A percentile compares a stretch with the other conserved stretches of the same genome.
Evolutionary conservation across 176 grass and related monocot species (phyloP).

Genomic region (Lolium rigidum): DNA sequence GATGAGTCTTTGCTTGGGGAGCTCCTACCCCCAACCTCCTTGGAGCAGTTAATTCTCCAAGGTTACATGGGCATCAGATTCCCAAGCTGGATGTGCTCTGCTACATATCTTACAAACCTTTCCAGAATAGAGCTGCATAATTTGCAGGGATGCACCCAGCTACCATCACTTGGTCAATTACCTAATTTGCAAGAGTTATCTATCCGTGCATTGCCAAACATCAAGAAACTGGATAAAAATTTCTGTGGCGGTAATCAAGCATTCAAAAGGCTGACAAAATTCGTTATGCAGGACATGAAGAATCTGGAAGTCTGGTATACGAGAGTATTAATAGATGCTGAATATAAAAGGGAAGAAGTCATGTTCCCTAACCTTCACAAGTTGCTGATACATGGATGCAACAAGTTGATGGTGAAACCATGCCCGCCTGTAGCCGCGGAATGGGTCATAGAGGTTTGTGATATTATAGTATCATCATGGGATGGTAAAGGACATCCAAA

Average conservation of each 20-base stretch:
- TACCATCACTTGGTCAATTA: constrained; percentile 27
- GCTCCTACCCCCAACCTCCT: constrained; percentile 4
- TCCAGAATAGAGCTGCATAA: constrained; percentile 10
- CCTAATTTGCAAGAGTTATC: constrained; percentile 26
- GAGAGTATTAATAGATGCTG: neutral
- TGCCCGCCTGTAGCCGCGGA: neutral
- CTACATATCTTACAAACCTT: constrained; percentile 15
- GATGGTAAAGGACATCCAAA: neutral
- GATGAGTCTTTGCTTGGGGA: constrained; percentile 17
- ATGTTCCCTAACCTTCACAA: constrained; percentile 19
- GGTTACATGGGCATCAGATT: constrained; percentile 25
- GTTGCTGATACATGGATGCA: constrained; percentile 30
- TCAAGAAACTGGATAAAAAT: constrained; percentile 7
- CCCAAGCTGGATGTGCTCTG: neutral
- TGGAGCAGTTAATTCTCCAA: constrained; percentile 33
- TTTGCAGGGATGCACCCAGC: neutral
- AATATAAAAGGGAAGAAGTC: constrained; percentile 5
- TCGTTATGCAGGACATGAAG: constrained; percentile 22
- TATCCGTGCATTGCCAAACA: constrained; percentile 2
- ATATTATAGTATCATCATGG: constrained; percentile 12
- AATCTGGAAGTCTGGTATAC: constrained; percentile 25
- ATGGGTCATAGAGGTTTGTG: neutral
- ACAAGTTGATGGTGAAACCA: constrained; percentile 26
- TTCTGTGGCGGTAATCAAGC: constrained; percentile 20
- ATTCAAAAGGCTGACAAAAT: constrained; percentile 19